phyloP scores from a whole-genome alignment of 805 yeast species.

The Candida nonsorbophila region DNA sequence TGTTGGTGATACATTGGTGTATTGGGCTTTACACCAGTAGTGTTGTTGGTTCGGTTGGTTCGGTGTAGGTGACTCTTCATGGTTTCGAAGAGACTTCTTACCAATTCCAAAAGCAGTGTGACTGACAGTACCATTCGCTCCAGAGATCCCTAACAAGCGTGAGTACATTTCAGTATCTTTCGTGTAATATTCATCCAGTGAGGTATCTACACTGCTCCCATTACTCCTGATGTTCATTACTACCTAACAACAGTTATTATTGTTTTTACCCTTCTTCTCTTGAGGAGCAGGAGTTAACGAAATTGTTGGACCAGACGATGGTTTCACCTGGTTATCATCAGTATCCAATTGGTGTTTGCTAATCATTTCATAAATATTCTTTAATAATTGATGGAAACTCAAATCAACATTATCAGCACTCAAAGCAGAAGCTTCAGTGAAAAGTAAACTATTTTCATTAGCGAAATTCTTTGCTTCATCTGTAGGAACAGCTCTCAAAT shows the following conservation, averaged over 20 bases:
- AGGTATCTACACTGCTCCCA: no score
- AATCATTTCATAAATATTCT: slow-evolving; percentile 91
- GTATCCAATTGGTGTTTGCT: slow-evolving; percentile 88
- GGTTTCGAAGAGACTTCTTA: no score
- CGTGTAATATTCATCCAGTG: no score
- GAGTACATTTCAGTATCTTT: no score
- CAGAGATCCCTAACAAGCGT: no score
- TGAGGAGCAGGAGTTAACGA: slow-evolving; percentile 91
- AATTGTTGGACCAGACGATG: slow-evolving; percentile 85
- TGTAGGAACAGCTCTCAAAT: slow-evolving; percentile 93
- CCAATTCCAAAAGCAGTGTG: no score
- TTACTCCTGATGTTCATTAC: no score
- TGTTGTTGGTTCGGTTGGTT: no score
- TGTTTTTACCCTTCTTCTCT: slow-evolving; percentile 58
- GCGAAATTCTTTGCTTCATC: slow-evolving; percentile 96
- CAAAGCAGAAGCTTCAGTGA: slow-evolving; percentile 94
- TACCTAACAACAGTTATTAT: slow-evolving; percentile 61
- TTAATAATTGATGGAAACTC: slow-evolving; percentile 88
- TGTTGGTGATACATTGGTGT: no score
- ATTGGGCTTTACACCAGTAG: no score
- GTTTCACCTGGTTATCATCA: slow-evolving; percentile 57
- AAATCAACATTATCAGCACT: slow-evolving; percentile 92
- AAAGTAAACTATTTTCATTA: slow-evolving; percentile 82
- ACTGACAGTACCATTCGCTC: no score
- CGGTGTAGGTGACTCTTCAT: no score